Conservation (phyloP, 768 basidiomycete species). For the Lentinus tigrinus region DNA sequence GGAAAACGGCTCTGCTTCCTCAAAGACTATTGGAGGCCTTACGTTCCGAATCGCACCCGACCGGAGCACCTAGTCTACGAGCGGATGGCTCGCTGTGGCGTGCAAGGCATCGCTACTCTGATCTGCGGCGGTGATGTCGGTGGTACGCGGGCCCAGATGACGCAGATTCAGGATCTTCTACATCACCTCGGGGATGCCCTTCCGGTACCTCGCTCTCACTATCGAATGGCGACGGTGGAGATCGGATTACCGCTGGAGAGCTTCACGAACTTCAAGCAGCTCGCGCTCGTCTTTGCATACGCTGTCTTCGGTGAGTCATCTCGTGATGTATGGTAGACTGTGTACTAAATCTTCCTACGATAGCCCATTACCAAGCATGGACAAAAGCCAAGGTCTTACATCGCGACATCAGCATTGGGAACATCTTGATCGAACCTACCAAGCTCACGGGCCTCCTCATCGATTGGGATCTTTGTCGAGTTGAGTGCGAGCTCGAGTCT, state of each 20-base stretch:
- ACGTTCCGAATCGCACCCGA: not conserved
- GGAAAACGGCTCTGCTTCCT: not conserved
- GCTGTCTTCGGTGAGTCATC: not conserved
- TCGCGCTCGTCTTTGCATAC: not conserved
- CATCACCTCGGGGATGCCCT: not conserved
- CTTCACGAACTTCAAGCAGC: not conserved
- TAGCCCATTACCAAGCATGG: conserved; percentile 16
- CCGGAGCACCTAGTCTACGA: not conserved
- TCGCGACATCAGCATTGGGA: conserved; percentile 14
- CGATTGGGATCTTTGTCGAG: not conserved
- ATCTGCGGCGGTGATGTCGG: not conserved
- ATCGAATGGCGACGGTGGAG: conserved; percentile 1
- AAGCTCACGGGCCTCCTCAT: not conserved
- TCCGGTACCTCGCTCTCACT: not conserved
- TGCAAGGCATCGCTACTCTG: not conserved
- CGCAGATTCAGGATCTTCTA: not conserved
- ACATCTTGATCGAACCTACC: conserved; percentile 12
- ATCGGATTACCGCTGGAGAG: not conserved
- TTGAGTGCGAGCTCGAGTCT: not conserved
- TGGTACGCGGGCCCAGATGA: not conserved
- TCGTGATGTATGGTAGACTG: not conserved
- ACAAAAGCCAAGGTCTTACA: conserved; percentile 14
- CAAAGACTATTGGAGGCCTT: not conserved
- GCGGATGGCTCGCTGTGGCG: not conserved
- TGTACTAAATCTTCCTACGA: not conserved